Evolutionary conservation across 139 green algal genomes (phyloP), one percentile per base, ranked within the genome.

Genomic region (Chlorella sp.): DNA sequence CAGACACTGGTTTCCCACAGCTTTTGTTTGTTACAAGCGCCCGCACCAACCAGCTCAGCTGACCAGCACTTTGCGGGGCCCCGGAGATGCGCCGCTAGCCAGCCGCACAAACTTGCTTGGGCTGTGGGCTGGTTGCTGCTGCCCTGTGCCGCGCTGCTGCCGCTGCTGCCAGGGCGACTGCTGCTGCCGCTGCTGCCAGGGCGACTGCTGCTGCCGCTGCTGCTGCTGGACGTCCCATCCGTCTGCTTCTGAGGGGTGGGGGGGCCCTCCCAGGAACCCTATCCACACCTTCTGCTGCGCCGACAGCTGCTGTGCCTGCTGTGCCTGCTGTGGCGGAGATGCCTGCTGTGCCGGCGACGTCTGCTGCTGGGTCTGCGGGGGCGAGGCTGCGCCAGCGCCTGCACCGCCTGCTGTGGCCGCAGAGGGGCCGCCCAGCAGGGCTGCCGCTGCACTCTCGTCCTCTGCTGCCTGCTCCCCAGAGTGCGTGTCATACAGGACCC

Each of bases 221-320:
- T 20, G 51, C 51, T 70, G 64, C 32, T 34, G 32, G 8, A 26
- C 64, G 38, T 70, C 34, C 20, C 40, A 22, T 8, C 40, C 11
- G 51, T 68, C 75, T 36, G 51, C 51, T 22, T 0, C 54, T 36
- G 58, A 17, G 2, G 76, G 36, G 19, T 56, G 38, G 2, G 58
- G 76, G 8, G 56, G 51, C 32, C 36, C 76, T 24, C 76, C 76
- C 11, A 41, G 4, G 38, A 83, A 83, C 16, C 60, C 60, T 0
- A 83, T 64, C 77, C 77, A 83, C 40, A 83, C 77, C 24, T 60
- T 41, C 60, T 83, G 72, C 72, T 40, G 72, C 43, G 36, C 28
- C 41, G 24, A 8, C 5, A 14, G 40, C 41, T 58, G 58, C 77
- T 83, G 77, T 38, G 7, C 22, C 58, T 83, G 77, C 58, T 82